These are phyloP conservation scores for Monosporascus sp. DNA, from an alignment of 2,329 filamentous ascomycete genomes.

Conservation along the genomic window DNA sequence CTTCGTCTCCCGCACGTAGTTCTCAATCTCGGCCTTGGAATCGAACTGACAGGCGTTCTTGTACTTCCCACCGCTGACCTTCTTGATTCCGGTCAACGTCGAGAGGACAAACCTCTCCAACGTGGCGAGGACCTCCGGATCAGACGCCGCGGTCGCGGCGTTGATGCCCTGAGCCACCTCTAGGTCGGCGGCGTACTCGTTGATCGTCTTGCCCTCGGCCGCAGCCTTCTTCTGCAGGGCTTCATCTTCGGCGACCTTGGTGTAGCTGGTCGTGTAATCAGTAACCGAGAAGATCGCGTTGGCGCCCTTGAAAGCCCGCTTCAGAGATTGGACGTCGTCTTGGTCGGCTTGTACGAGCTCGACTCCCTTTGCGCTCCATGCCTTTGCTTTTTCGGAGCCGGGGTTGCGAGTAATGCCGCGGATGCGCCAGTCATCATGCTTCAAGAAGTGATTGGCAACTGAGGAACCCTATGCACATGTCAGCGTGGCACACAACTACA, in stretches of 20 bases:
- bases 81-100: not conserved
- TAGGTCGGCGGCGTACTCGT: constrained; percentile 11
- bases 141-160: constrained; percentile 10
- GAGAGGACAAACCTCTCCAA: constrained; percentile 8
- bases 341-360: constrained; percentile 31
- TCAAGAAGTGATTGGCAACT: not conserved
- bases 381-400: not conserved
- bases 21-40: constrained; percentile 2
- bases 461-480: not conserved
- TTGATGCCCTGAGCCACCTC: constrained; percentile 14
- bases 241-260: constrained; percentile 1
- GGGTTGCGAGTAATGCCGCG: not conserved
- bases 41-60: constrained; percentile 4
- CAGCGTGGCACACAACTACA: not conserved
- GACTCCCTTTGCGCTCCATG: constrained; percentile 23
- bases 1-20: not conserved
- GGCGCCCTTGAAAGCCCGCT: constrained; percentile 29
- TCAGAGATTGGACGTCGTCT: constrained; percentile 25
- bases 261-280: constrained; percentile 15
- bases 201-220: constrained; percentile 2
- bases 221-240: constrained; percentile 1
- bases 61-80: constrained; percentile 3
- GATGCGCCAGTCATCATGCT: not conserved
- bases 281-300: constrained; percentile 33
- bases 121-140: constrained; percentile 5